Evolutionary conservation across 495 filamentous ascomycete genomes (phyloP), one percentile per base, ranked within the genome.

Genomic region (Hypomontagnella submonticulosa): DNA sequence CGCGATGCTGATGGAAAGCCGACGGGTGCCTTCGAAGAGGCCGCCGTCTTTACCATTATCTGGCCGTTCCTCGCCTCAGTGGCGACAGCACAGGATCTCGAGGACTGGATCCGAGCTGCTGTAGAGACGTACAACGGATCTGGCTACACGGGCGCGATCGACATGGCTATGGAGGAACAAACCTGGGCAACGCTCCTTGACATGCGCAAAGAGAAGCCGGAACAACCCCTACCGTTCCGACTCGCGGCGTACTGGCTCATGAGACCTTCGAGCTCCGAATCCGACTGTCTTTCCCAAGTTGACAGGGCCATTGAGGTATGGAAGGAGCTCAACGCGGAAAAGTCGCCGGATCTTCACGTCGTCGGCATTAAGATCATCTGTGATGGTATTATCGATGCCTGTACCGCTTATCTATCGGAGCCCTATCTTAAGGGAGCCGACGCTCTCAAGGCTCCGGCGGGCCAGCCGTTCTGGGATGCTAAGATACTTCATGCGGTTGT

Each of bases 131-230:
- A 88, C 61, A 82, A 81, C 32, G 75, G 75, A 0, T 78, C 79
- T 4, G 87, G 87, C 0, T 88, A 88, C 58, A 89, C 87, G 0
- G 87, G 87, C 0, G 53, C 87, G 55, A 79, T 90, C 4, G 88
- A 90, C 56, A 90, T 90, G 88, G 88, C 87, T 13, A 89, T 89
- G 88, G 85, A 88, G 34, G 82, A 88, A 15, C 76, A 76, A 4
- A 75, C 78, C 15, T 89, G 87, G 87, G 80, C 81, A 8, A 78
- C 83, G 15, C 63, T 90, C 27, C 78, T 82, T 8, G 58, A 72
- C 3, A 77, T 83, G 38, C 78, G 79, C 19, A 70, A 75, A 36
- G 58, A 70, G 30, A 63, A 81, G 19, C 71, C 15, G 20, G 37
- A 43, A 42, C 34, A 37, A 36, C 32, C 75, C 1, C 27, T 63